Conservation (phyloP, 1,284 basidiomycete genomes). For the Gastroboletus turbinatus region DNA sequence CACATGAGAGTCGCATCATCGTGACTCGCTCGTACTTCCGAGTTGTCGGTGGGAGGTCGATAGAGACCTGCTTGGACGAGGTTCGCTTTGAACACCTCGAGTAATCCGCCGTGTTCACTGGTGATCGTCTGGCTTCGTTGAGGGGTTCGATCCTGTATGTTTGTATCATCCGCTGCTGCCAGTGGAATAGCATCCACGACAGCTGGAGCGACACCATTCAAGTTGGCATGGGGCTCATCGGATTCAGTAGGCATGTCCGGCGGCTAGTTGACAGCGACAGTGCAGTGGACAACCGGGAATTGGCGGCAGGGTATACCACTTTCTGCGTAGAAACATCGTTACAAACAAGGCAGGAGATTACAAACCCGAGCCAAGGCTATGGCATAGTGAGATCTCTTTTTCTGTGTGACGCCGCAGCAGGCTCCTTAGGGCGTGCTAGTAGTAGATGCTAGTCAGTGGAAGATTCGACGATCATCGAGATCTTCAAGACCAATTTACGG, state of each 20-base stretch:
- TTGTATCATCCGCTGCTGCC: neutral
- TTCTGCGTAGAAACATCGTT: too few relatives aligned
- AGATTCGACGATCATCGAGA: neutral
- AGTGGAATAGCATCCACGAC: neutral
- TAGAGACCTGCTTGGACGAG: constrained; percentile 53
- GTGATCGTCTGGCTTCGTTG: constrained; percentile 3
- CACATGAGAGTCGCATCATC: constrained; percentile 70
- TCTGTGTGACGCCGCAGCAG: too few relatives aligned
- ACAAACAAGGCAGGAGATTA: neutral
- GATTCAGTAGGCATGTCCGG: constrained; percentile 13
- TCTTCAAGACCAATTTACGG: too few relatives aligned
- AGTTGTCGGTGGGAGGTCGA: constrained; percentile 34
- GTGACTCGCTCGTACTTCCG: constrained; percentile 44
- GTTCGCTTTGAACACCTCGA: constrained; percentile 52
- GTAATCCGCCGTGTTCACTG: constrained; percentile 2
- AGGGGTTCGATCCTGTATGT: neutral
- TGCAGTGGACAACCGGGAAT: neutral
- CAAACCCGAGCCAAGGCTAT: neutral
- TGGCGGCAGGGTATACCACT: neutral
- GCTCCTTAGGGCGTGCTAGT: too few relatives aligned
- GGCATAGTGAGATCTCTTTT: too few relatives aligned
- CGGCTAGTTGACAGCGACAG: neutral
- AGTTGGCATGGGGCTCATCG: neutral
- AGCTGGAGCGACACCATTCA: neutral
- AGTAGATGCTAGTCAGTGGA: too few relatives aligned